Evolutionary conservation across 768 basidiomycete species (phyloP).

Genomic region (Kwoniella mangroviensis): DNA sequence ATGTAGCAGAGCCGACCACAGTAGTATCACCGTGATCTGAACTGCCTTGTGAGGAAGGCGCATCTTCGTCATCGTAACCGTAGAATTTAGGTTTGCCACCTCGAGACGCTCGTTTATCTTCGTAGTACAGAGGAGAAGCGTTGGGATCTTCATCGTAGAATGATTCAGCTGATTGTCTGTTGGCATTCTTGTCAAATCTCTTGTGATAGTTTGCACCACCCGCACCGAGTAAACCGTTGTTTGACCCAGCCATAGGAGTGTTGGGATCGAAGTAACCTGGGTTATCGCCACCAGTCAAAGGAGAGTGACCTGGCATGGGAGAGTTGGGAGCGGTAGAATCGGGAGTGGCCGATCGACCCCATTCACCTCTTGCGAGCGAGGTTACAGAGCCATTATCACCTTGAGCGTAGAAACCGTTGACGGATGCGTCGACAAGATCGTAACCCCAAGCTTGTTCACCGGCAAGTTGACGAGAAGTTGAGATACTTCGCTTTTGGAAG

Average conservation of each 20-base stretch:
- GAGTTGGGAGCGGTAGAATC: slow-evolving; percentile 48
- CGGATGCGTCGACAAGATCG: slow-evolving; percentile 43
- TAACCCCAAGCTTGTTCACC: slow-evolving; percentile 68
- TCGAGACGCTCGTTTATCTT: slow-evolving; percentile 48
- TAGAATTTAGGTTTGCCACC: slow-evolving; percentile 60
- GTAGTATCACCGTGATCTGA: slow-evolving; percentile 53
- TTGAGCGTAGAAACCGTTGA: slow-evolving; percentile 40
- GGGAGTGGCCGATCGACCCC: slow-evolving; percentile 40
- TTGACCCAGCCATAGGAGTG: slow-evolving; percentile 22
- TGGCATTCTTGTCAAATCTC: slow-evolving; percentile 49
- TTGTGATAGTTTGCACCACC: slow-evolving; percentile 49
- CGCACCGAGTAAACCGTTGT: slow-evolving; percentile 23
- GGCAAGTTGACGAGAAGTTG: slow-evolving; percentile 70
- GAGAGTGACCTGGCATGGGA: slow-evolving; percentile 40
- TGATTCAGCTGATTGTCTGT: slow-evolving; percentile 56
- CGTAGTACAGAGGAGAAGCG: slow-evolving; percentile 51
- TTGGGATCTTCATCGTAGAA: slow-evolving; percentile 59
- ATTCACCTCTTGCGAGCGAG: slow-evolving; percentile 36
- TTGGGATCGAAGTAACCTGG: slow-evolving; percentile 38
- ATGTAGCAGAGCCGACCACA: slow-evolving; percentile 34
- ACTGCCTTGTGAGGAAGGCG: slow-evolving; percentile 47
- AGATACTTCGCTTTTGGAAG: slow-evolving; percentile 85
- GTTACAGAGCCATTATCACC: slow-evolving; percentile 42
- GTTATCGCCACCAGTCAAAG: slow-evolving; percentile 21
- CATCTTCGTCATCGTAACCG: slow-evolving; percentile 67